Evolutionary conservation across 108 stramenopile species (phyloP).

Genomic region (Asterionellopsis glacialis): DNA sequence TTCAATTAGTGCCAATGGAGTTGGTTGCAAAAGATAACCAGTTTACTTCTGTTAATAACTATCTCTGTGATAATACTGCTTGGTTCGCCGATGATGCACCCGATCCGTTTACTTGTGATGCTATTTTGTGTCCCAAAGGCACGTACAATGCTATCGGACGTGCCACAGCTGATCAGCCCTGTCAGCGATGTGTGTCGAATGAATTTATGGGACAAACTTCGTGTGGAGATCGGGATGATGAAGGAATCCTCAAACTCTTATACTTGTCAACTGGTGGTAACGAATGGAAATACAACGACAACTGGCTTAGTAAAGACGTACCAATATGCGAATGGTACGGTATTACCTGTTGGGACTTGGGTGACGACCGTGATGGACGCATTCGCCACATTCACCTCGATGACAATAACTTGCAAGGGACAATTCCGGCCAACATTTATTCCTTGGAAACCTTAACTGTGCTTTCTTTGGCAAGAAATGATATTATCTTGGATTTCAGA

Average conservation of each 20-base stretch:
- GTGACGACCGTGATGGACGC: conserved; percentile 13
- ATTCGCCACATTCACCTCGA: conserved; percentile 30
- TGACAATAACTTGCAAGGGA: conserved; percentile 55
- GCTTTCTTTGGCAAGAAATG: conserved; percentile 59
- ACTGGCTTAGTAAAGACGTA: conserved; percentile 41
- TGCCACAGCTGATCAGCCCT: conserved; percentile 13
- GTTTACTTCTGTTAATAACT: conserved; percentile 23
- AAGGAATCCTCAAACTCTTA: conserved; percentile 39
- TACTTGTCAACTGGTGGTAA: conserved; percentile 54
- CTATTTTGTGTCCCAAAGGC: conserved; percentile 69
- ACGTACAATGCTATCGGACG: conserved; percentile 54
- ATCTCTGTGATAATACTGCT: conserved; percentile 24
- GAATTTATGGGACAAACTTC: conserved; percentile 18
- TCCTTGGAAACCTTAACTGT: conserved; percentile 43
- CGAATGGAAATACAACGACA: conserved; percentile 46
- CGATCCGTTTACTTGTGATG: conserved; percentile 54
- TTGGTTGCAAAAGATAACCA: conserved; percentile 42
- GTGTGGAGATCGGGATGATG: conserved; percentile 22
- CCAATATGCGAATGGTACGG: conserved; percentile 73
- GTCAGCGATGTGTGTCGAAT: conserved; percentile 16
- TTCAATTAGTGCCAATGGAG: not conserved
- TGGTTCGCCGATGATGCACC: conserved; percentile 57
- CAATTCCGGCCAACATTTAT: conserved; percentile 53
- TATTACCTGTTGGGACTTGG: conserved; percentile 41
- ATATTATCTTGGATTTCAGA: conserved; percentile 49